These are phyloP conservation scores for Ceratocystis alfenasii DNA, from an alignment of 2,329 filamentous ascomycete species.

Conservation along the genomic window DNA sequence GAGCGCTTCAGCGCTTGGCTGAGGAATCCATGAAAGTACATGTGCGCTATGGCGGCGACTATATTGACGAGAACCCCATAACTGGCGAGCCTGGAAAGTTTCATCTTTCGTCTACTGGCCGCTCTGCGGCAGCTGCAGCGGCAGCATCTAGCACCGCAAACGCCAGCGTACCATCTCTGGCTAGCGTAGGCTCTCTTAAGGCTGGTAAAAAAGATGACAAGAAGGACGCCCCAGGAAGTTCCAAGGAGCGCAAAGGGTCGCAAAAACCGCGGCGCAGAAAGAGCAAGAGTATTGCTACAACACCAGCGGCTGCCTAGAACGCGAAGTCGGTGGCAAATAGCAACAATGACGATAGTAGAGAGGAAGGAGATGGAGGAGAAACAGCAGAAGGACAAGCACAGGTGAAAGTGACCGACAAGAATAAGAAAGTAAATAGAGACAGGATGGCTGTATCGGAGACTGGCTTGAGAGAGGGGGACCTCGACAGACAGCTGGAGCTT, in stretches of 20 bases:
- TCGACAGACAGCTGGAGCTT: not conserved
- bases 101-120: constrained; percentile 49
- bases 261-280: constrained; percentile 33
- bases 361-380: not conserved
- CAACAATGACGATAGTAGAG: not conserved
- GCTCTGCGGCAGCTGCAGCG: constrained; percentile 16
- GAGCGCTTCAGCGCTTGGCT: constrained; percentile 37
- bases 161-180: not conserved
- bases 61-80: constrained; percentile 57
- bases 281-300: constrained; percentile 28
- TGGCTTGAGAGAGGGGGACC: not conserved
- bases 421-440: not conserved
- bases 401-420: not conserved
- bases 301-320: constrained; percentile 15
- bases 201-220: not conserved
- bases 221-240: constrained; percentile 18
- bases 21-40: constrained; percentile 49
- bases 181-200: not conserved
- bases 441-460: not conserved
- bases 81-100: constrained; percentile 55
- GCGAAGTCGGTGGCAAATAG: not conserved
- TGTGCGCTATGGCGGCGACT: constrained; percentile 49
- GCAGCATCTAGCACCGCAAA: not conserved
- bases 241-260: constrained; percentile 30
- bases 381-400: not conserved